Percentiles rank a stretch among this genome's conserved stretches.
Conservation (phyloP, 257 asterid species). For the Schizonepeta tenuifolia region DNA sequence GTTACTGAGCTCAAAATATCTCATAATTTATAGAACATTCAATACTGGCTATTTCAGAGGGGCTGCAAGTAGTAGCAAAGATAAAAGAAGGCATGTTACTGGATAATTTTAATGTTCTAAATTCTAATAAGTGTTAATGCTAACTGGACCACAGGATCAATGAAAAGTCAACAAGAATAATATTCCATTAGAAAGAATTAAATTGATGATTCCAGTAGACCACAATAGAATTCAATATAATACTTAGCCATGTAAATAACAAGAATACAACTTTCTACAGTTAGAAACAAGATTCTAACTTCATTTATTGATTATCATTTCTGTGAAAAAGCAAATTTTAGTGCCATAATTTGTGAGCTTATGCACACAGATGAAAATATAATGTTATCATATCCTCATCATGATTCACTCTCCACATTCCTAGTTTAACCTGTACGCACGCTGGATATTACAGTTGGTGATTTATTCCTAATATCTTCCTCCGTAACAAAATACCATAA, state of each 20-base stretch:
- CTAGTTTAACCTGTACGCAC: neutral
- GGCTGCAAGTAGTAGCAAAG: constrained; percentile 18
- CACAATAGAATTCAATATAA: neutral
- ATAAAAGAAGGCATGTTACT: neutral
- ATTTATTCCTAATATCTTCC: constrained; percentile 13
- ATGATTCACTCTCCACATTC: constrained; percentile 27
- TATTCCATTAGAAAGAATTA: neutral
- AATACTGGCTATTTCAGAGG: neutral
- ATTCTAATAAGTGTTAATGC: constrained; percentile 17
- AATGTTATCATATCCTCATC: neutral
- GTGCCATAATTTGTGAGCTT: constrained; percentile 6
- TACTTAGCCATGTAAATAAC: constrained; percentile 8
- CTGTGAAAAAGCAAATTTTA: neutral
- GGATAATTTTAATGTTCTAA: constrained; percentile 13
- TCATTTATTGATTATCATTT: neutral
- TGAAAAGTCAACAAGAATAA: neutral
- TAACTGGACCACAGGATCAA: constrained; percentile 8
- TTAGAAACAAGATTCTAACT: neutral
- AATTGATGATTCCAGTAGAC: constrained; percentile 19
- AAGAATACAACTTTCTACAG: neutral
- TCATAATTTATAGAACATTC: constrained; percentile 10
- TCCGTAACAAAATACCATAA: constrained; percentile 13
- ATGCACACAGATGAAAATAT: constrained; percentile 7
- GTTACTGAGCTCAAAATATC: constrained; percentile 6
- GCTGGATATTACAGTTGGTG: neutral